phyloP scores from a whole-genome alignment of 1,284 basidiomycete genomes.

The Sporisorium reilianum region DNA sequence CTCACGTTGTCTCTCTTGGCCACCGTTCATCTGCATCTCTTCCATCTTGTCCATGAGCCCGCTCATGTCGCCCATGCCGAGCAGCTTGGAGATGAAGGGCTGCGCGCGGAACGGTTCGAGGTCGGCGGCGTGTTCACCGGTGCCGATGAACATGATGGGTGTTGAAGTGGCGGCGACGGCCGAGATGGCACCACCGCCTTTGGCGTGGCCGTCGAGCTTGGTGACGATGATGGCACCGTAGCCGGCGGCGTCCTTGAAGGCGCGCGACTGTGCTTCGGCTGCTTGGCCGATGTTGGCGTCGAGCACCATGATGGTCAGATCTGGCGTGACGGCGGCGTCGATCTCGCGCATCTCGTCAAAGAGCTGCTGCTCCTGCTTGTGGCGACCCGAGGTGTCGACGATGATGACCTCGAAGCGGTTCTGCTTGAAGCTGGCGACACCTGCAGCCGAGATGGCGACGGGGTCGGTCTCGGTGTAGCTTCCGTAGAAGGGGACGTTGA shows the following conservation, averaged over 20 bases:
- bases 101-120: conserved; percentile 94
- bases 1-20: conserved; percentile 88
- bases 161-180: conserved; percentile 98
- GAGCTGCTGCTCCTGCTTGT: conserved; percentile 96
- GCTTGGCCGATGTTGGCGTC: conserved; percentile 82
- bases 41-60: conserved; percentile 83
- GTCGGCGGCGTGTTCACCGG: conserved; percentile 95
- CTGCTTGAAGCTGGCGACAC: conserved; percentile 96
- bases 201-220: conserved; percentile 99
- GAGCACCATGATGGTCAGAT: conserved; percentile 72
- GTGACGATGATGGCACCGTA: conserved; percentile 99
- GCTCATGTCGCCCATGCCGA: conserved; percentile 95
- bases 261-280: conserved; percentile 92
- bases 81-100: conserved; percentile 95
- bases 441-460: conserved; percentile 90
- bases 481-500: conserved; percentile 98
- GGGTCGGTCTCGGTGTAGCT: conserved; percentile 99
- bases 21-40: conserved; percentile 75
- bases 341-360: conserved; percentile 99
- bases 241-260: conserved; percentile 97
- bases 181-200: conserved; percentile 98
- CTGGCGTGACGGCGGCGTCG: conserved; percentile 87
- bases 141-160: conserved; percentile 98
- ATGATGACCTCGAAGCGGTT: conserved; percentile 99
- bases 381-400: conserved; percentile 96